phyloP scores from a whole-genome alignment of 2,329 filamentous ascomycete species.

The Exophiala sp. region DNA sequence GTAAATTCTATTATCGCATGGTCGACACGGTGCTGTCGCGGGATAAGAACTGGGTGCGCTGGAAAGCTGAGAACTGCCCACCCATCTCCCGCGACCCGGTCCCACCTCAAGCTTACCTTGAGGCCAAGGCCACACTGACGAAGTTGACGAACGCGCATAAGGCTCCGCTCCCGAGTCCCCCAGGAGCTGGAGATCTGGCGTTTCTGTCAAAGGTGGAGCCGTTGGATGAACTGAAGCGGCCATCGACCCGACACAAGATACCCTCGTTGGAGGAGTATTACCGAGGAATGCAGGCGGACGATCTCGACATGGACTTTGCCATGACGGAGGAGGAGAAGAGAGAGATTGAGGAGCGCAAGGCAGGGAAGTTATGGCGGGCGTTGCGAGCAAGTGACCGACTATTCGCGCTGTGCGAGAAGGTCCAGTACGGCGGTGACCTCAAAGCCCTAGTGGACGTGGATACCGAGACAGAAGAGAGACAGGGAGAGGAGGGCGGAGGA shows the following conservation, averaged over 20 bases:
- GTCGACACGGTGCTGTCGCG: constrained; percentile 91
- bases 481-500: constrained; percentile 6
- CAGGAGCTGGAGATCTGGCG: constrained; percentile 67
- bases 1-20: constrained; percentile 91
- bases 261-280: constrained; percentile 67
- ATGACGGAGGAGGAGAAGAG: constrained; percentile 57
- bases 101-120: constrained; percentile 60
- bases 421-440: constrained; percentile 72
- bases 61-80: constrained; percentile 93
- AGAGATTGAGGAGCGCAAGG: constrained; percentile 62
- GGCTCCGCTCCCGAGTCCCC: constrained; percentile 56
- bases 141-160: constrained; percentile 66
- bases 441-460: constrained; percentile 33
- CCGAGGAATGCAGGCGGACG: constrained; percentile 67
- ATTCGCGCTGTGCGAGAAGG: constrained; percentile 74
- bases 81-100: constrained; percentile 73
- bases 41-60: constrained; percentile 98
- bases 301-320: constrained; percentile 82
- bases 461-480: constrained; percentile 2
- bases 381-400: constrained; percentile 62
- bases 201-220: constrained; percentile 68
- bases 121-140: constrained; percentile 60
- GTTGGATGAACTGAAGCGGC: constrained; percentile 64
- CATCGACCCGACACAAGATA: constrained; percentile 58
- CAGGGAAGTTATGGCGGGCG: constrained; percentile 85